A percentile compares a stretch with the other conserved stretches of the same genome.
These are phyloP conservation scores for Urtica urens DNA, from an alignment of 306 rosid genomes.

Conservation along the genomic window DNA sequence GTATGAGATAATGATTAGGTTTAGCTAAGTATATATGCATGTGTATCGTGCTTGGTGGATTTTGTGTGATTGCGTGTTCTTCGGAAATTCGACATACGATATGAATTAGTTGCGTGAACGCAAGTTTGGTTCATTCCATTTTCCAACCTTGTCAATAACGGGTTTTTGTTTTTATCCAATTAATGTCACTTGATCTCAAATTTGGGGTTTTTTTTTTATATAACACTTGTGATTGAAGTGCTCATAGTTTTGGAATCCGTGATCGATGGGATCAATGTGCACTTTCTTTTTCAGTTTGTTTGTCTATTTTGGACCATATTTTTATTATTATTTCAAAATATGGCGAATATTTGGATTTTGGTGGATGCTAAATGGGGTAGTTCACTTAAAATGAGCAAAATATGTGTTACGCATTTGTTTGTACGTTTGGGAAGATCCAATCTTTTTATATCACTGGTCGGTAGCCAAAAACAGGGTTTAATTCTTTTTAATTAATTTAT, in stretches of 20 bases:
- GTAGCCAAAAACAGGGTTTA: slow-evolving; percentile 10
- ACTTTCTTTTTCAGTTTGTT: background rate
- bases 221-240: background rate
- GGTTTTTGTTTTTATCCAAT: background rate
- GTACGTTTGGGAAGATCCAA: background rate
- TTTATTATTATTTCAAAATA: background rate
- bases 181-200: too few species aligned
- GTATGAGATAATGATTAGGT: too few species aligned
- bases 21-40: too few species aligned
- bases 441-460: slow-evolving; percentile 19
- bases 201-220: background rate
- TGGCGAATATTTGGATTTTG: background rate
- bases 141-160: background rate
- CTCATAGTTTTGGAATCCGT: slow-evolving; percentile 3
- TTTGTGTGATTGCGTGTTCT: slow-evolving; percentile 5
- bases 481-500: background rate
- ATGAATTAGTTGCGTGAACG: slow-evolving; percentile 13
- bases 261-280: slow-evolving; percentile 3
- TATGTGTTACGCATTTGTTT: background rate
- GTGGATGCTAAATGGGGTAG: background rate
- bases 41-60: too few species aligned
- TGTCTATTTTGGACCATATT: slow-evolving; percentile 2
- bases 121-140: background rate
- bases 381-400: background rate
- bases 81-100: background rate